phyloP scores from a whole-genome alignment of 2,329 filamentous ascomycete genomes.

The Leptographium radiaticola region DNA sequence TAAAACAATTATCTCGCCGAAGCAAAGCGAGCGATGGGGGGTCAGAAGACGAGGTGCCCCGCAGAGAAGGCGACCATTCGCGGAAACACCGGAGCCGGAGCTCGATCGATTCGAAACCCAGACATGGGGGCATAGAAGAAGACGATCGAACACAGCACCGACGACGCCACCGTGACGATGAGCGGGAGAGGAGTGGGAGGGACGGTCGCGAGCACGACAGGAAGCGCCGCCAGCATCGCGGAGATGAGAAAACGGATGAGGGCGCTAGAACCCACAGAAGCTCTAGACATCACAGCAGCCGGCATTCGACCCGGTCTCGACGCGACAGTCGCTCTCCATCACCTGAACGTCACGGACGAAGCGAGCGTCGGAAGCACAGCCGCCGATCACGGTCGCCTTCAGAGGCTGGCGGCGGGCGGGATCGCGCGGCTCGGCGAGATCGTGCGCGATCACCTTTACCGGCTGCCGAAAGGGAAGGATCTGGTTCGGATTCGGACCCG shows the following conservation, averaged over 20 bases:
- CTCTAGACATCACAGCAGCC: not conserved
- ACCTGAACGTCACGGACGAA: not conserved
- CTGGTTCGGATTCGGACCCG: slow-evolving; percentile 5
- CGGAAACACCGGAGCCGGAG: not conserved
- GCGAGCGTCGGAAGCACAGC: not conserved
- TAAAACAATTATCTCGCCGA: slow-evolving; percentile 38
- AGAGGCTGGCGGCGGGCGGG: not conserved
- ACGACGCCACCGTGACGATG: not conserved
- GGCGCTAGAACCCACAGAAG: not conserved
- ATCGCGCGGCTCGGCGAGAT: not conserved
- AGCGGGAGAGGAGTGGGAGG: not conserved
- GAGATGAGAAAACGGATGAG: not conserved
- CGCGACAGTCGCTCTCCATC: not conserved
- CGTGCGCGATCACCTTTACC: not conserved
- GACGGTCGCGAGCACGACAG: not conserved
- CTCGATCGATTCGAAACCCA: not conserved
- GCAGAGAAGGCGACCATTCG: not conserved
- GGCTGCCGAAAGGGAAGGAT: not conserved
- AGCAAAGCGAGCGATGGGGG: not conserved
- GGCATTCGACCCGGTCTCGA: not conserved
- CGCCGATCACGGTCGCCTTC: not conserved
- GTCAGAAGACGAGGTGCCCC: not conserved
- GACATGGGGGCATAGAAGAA: not conserved
- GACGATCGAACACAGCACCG: not conserved
- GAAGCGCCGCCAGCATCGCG: not conserved